Evolutionary conservation across 495 filamentous ascomycete species (phyloP).

Genomic region (Hypoxylon perforatum): DNA sequence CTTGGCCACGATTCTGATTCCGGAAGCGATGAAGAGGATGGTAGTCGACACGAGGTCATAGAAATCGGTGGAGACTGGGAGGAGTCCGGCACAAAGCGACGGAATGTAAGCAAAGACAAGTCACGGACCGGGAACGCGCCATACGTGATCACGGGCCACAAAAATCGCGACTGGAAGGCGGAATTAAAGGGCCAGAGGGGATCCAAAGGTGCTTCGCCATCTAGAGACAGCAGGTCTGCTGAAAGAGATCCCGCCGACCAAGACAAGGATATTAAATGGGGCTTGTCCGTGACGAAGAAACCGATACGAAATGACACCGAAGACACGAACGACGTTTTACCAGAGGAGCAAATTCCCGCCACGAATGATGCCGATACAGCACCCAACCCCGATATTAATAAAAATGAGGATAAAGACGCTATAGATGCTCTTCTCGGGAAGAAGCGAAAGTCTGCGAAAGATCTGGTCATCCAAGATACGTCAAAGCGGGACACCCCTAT

Average conservation of each 20-base stretch:
- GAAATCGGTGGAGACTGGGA: conserved; percentile 49
- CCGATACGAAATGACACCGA: conserved; percentile 16
- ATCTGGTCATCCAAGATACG: conserved; percentile 38
- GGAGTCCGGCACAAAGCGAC: conserved; percentile 34
- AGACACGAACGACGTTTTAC: conserved; percentile 29
- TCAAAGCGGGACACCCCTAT: conserved; percentile 43
- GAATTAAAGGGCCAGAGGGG: conserved; percentile 63
- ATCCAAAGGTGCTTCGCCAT: conserved; percentile 63
- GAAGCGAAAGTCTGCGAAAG: conserved; percentile 45
- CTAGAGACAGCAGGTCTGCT: conserved; percentile 48
- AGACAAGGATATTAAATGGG: conserved; percentile 55
- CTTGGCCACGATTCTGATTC: conserved; percentile 49
- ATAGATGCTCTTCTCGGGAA: conserved; percentile 79
- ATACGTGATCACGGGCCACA: conserved; percentile 72
- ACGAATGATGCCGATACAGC: conserved; percentile 41
- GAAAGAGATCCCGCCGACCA: conserved; percentile 53
- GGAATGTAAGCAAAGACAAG: conserved; percentile 19
- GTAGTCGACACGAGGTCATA: conserved; percentile 48
- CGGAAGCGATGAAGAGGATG: conserved; percentile 43
- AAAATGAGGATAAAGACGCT: conserved; percentile 79
- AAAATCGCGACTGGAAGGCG: conserved; percentile 80
- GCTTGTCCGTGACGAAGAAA: conserved; percentile 55
- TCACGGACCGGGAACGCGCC: conserved; percentile 51
- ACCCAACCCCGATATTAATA: conserved; percentile 33
- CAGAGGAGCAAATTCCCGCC: conserved; percentile 37